Evolutionary conservation across 2,329 filamentous ascomycete species (phyloP).

Genomic region (Neonectria punicea): DNA sequence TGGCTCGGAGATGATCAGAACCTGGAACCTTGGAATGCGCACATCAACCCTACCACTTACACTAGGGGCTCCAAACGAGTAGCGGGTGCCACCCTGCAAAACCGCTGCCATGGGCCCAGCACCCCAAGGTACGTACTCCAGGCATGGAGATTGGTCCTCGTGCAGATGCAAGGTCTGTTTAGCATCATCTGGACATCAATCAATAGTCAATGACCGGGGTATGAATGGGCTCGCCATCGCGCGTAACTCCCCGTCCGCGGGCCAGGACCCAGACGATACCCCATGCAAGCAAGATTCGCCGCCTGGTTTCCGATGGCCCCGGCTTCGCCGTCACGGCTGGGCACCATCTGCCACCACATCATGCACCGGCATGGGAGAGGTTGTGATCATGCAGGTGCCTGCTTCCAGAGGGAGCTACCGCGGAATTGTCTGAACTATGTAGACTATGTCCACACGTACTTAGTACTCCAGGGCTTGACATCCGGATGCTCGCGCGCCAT

Average conservation of each 20-base stretch:
- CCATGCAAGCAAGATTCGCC: conserved; percentile 41
- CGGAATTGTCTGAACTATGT: not conserved
- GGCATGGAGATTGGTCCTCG: conserved; percentile 27
- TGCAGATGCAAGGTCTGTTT: conserved; percentile 36
- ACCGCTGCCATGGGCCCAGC: conserved; percentile 43
- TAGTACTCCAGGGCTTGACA: not conserved
- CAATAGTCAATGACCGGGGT: conserved; percentile 27
- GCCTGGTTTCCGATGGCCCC: conserved; percentile 37
- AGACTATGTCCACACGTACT: not conserved
- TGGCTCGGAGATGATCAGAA: conserved; percentile 40
- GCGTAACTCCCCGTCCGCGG: conserved; percentile 25
- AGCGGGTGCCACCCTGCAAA: conserved; percentile 36
- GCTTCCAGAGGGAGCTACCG: conserved; percentile 26
- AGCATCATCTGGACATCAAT: conserved; percentile 32
- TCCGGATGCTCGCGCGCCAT: conserved; percentile 11
- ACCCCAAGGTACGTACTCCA: conserved; percentile 21
- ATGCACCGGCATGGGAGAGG: conserved; percentile 36
- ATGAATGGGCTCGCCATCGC: conserved; percentile 26
- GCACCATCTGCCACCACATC: conserved; percentile 38
- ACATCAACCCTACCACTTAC: conserved; percentile 31
- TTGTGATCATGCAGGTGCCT: conserved; percentile 44
- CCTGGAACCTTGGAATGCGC: conserved; percentile 36
- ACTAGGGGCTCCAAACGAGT: conserved; percentile 35
- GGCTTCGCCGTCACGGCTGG: conserved; percentile 35
- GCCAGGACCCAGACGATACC: conserved; percentile 28